Base-by-base conservation (phyloP, 148 eudicot genomes). In the Vaccinium darrowii region DNA sequence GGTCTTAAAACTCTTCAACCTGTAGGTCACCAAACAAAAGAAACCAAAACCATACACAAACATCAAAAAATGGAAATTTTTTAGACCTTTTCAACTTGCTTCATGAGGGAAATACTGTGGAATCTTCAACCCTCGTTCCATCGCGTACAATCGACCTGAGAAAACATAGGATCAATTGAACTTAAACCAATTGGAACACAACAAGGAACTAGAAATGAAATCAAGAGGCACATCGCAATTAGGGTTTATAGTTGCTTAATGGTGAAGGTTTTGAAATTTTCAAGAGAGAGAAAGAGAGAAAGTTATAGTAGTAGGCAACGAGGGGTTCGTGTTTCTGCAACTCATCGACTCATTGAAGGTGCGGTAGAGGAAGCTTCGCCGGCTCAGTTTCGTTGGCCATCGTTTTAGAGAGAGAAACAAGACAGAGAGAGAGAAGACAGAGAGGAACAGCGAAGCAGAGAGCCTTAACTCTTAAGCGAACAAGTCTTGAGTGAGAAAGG, bases 281-380 rank as follows among this genome's bases (percentile, higher is more conserved):
- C 52, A 4, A 63, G 63, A 76, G 39, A 52, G 49, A 27, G 53
- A 33, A 23, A 33, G 4, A 25, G 51, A 63, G 67, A 36, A 13
- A 73, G 50, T 76, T 91, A 95, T 98, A 97, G 90, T 97, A 97
- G 33, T 30, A 30, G 33, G 33, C 33, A 30, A 30, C 33, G 33
- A 30, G 33, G 33, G 33, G 33, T 30, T 30, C 99, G 89, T 97
- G 98, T 83, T 94, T 93, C 87, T 92, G 98, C 84, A 97, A 90
- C 84, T 97, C 99, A 93, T 97, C 99, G 84, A 98, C 99, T 77
- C 99, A 94, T 88, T 97, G 99, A 7, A 97, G 98, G 88, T 97
- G 33, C 33, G 33, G 33, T 30, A 30, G 33, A 30, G 33, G 33
- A 30, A 30, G 33, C 33, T 30, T 30, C 33, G 33, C 1, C 33